phyloP scores from a whole-genome alignment of 768 basidiomycete genomes.

The Fibroporia radiculosa region DNA sequence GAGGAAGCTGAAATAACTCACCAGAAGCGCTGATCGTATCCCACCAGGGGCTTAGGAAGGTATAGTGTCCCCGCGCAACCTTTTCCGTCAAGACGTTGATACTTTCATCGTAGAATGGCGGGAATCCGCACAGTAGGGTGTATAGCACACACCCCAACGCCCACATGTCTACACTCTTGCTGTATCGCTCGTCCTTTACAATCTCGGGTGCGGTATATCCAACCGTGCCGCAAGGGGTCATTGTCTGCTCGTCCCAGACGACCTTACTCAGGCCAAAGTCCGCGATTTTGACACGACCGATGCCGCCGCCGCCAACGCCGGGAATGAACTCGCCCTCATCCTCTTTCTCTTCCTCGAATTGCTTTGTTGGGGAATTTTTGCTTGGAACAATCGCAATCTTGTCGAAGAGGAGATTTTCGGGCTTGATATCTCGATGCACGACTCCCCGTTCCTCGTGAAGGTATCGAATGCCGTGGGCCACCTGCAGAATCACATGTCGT shows the following conservation, averaged over 20 bases:
- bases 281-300: constrained; percentile 96
- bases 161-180: constrained; percentile 99
- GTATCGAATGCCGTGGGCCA: constrained; percentile 88
- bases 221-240: constrained; percentile 99
- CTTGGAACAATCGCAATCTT: constrained; percentile 89
- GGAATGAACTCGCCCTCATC: constrained; percentile 95
- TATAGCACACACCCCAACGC: constrained; percentile 98
- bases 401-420: constrained; percentile 93
- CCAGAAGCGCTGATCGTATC: constrained; percentile 84
- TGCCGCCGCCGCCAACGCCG: constrained; percentile 92
- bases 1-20: constrained; percentile 24
- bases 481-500: constrained; percentile 94
- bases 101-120: constrained; percentile 98
- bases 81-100: constrained; percentile 98
- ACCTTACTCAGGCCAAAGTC: constrained; percentile 97
- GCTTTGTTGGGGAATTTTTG: constrained; percentile 61
- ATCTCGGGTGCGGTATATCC: constrained; percentile 99
- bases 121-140: constrained; percentile 94
- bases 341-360: constrained; percentile 97
- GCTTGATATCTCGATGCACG: constrained; percentile 98
- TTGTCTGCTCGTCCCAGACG: constrained; percentile 98
- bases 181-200: constrained; percentile 96
- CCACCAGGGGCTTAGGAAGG: constrained; percentile 99
- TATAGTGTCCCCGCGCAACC: constrained; percentile 95
- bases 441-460: constrained; percentile 97